Percentiles rank a stretch among this genome's conserved stretches.
Conservation (phyloP, 2,329 filamentous ascomycete genomes). For the Botrytis aclada region DNA sequence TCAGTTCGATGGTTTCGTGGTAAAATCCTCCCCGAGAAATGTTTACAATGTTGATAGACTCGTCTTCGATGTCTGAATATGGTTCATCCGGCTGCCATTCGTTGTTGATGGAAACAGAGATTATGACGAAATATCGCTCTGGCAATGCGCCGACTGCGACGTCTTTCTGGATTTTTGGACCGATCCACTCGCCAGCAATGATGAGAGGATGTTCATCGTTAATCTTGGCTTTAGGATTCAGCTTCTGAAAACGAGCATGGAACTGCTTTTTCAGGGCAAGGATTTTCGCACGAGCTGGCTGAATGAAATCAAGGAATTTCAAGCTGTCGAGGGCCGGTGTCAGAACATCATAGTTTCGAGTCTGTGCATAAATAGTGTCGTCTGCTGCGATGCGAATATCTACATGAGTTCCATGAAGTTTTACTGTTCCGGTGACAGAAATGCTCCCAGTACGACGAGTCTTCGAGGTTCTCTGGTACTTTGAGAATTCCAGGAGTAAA, state of each 20-base stretch:
- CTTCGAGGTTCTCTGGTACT: background rate
- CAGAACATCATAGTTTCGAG: slow-evolving; percentile 22
- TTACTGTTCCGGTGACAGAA: slow-evolving; percentile 28
- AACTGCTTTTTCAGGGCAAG: slow-evolving; percentile 17
- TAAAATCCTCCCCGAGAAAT: slow-evolving; percentile 29
- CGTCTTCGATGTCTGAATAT: slow-evolving; percentile 27
- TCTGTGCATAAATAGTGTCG: slow-evolving; percentile 25
- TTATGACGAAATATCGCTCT: slow-evolving; percentile 29
- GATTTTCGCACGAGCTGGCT: background rate
- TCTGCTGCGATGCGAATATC: slow-evolving; percentile 27
- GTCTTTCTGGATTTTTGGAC: slow-evolving; percentile 27
- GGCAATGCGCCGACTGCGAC: slow-evolving; percentile 23
- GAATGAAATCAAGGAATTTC: background rate
- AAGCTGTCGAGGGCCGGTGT: background rate
- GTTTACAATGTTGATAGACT: slow-evolving; percentile 24
- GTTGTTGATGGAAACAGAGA: slow-evolving; percentile 26
- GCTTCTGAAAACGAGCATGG: slow-evolving; percentile 13
- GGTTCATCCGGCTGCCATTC: slow-evolving; percentile 26
- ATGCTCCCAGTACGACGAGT: background rate
- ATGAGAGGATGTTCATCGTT: slow-evolving; percentile 24
- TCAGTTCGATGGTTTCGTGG: slow-evolving; percentile 18
- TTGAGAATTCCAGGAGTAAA: background rate
- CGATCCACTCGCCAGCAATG: slow-evolving; percentile 32
- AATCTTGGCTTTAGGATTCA: slow-evolving; percentile 21
- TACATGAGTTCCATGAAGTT: slow-evolving; percentile 30